Conservation (phyloP, 441 rosid species). For the Adansonia rubrostipa region DNA sequence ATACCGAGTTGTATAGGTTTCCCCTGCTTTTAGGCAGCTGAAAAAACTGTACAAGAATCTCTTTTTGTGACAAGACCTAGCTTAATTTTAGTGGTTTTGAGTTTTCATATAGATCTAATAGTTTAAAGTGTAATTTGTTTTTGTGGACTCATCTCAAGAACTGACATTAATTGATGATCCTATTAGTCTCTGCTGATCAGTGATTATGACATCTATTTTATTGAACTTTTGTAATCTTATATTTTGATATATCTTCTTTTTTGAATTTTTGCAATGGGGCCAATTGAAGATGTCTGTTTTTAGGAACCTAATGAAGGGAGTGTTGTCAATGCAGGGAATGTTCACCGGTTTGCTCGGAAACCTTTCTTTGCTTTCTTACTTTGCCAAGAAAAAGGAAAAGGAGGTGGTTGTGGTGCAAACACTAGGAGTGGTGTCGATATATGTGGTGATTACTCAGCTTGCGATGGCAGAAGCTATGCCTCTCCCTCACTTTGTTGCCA, state of each 20-base stretch:
- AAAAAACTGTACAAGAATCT: not conserved
- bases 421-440: slow-evolving; percentile 72
- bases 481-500: slow-evolving; percentile 51
- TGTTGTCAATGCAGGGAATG: slow-evolving; percentile 69
- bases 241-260: not conserved
- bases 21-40: not conserved
- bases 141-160: not conserved
- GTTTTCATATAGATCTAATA: not conserved
- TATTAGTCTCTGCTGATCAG: not conserved
- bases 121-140: not conserved
- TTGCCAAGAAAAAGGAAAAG: slow-evolving; percentile 78
- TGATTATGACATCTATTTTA: not conserved
- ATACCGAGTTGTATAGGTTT: not conserved
- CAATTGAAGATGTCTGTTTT: not conserved
- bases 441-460: slow-evolving; percentile 74
- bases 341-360: slow-evolving; percentile 86
- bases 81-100: not conserved
- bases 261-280: not conserved
- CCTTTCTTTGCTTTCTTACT: slow-evolving; percentile 85
- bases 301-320: not conserved
- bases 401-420: slow-evolving; percentile 86
- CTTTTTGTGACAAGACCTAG: not conserved
- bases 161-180: not conserved
- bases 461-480: slow-evolving; percentile 92
- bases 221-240: not conserved